Conservation (phyloP, 306 rosid genomes). For the Hippophae tibetana region DNA sequence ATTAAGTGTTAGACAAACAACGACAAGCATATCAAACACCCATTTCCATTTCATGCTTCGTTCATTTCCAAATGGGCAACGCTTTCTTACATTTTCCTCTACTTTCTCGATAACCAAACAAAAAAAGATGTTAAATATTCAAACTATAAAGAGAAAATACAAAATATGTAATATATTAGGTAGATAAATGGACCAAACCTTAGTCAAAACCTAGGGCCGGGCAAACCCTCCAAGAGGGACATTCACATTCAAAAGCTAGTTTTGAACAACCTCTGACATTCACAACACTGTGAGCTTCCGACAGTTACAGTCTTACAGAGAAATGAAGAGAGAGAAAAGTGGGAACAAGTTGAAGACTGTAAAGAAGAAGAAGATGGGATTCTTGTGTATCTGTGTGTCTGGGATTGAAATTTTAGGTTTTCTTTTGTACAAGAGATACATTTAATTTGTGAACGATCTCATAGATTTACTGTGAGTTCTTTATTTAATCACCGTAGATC, state of each 20-base stretch:
- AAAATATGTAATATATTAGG: neutral
- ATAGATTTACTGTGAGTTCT: slow-evolving; percentile 7
- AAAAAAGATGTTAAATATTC: neutral
- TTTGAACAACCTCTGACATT: too few relatives aligned
- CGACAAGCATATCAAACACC: too few relatives aligned
- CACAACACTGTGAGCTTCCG: slow-evolving; percentile 19
- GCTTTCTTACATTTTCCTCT: neutral
- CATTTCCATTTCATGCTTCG: neutral
- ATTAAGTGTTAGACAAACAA: too few relatives aligned
- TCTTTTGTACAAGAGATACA: slow-evolving; percentile 18
- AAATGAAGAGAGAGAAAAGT: neutral
- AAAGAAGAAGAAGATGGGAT: slow-evolving; percentile 20
- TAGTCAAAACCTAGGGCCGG: neutral
- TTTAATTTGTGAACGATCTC: slow-evolving; percentile 22
- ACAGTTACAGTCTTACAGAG: slow-evolving; percentile 8
- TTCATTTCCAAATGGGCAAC: neutral
- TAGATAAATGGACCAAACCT: slow-evolving; percentile 1
- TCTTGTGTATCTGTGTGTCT: slow-evolving; percentile 29
- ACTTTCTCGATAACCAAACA: slow-evolving; percentile 10
- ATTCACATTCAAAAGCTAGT: neutral
- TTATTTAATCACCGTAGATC: slow-evolving; percentile 4
- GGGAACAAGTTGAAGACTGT: neutral
- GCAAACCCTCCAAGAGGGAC: neutral
- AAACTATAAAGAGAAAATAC: neutral
- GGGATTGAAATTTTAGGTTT: slow-evolving; percentile 64